Evolutionary conservation across 2,329 filamentous ascomycete species (phyloP).

Genomic region (Fusarium zealandicum): DNA sequence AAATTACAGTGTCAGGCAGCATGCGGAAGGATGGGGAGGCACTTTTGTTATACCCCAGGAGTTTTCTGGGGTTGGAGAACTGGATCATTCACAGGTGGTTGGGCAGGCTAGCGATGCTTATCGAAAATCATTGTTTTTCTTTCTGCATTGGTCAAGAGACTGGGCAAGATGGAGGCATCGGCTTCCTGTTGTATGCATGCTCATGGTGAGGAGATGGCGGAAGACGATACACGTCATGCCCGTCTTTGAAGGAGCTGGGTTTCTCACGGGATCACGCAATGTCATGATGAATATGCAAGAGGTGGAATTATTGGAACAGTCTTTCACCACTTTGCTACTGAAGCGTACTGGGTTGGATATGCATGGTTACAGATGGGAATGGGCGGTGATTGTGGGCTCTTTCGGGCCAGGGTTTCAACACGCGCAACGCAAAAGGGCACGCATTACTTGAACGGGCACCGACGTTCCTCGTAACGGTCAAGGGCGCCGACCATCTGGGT

Average conservation of each 20-base stretch:
- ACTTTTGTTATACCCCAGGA: conserved; percentile 16
- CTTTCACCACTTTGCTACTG: background rate
- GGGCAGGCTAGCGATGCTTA: conserved; percentile 37
- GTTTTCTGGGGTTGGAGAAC: conserved; percentile 16
- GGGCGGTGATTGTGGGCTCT: conserved; percentile 33
- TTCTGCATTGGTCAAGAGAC: conserved; percentile 32
- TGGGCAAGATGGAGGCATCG: conserved; percentile 17
- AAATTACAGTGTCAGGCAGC: background rate
- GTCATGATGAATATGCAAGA: conserved; percentile 26
- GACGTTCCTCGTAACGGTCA: background rate
- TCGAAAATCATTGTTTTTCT: conserved; percentile 31
- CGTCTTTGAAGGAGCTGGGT: background rate
- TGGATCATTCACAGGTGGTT: conserved; percentile 26
- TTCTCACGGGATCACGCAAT: conserved; percentile 14
- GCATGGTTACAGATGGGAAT: conserved; percentile 14
- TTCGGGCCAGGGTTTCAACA: conserved; percentile 19
- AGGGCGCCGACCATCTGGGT: background rate
- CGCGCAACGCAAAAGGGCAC: conserved; percentile 17
- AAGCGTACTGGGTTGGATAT: conserved; percentile 16
- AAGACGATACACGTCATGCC: background rate
- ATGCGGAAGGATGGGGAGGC: conserved; percentile 7
- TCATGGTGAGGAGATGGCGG: conserved; percentile 6
- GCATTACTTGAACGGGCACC: conserved; percentile 3
- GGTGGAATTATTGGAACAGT: background rate
- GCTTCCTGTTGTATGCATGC: conserved; percentile 30